These are phyloP conservation scores for Sporisorium iseilematis-ciliati DNA, from an alignment of 1,284 basidiomycete species.

Conservation along the genomic window DNA sequence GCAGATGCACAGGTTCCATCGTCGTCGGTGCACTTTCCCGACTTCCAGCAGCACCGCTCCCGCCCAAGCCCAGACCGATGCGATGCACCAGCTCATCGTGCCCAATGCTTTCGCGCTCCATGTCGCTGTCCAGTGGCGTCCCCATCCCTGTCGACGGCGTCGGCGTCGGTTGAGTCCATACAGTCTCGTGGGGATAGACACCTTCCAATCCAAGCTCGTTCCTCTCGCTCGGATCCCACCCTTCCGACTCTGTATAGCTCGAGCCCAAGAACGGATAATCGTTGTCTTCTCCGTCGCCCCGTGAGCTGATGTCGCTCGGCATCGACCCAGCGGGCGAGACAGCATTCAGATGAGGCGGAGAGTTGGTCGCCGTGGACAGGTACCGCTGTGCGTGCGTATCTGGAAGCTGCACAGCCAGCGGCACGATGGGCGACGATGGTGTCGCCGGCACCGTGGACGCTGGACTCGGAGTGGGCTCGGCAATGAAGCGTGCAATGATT, in stretches of 20 bases:
- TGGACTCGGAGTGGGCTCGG: slow-evolving; percentile 23
- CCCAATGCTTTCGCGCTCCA: slow-evolving; percentile 13
- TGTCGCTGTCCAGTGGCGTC: slow-evolving; percentile 38
- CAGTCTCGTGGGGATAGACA: slow-evolving; percentile 47
- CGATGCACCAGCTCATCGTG: slow-evolving; percentile 28
- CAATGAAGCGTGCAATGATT: slow-evolving; percentile 60
- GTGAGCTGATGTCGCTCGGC: slow-evolving; percentile 52
- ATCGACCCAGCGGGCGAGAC: slow-evolving; percentile 56
- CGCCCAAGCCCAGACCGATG: slow-evolving; percentile 25
- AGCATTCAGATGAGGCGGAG: slow-evolving; percentile 48
- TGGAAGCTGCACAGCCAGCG: slow-evolving; percentile 31
- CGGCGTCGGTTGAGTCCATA: slow-evolving; percentile 42
- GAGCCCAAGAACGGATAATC: slow-evolving; percentile 33
- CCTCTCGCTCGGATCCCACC: slow-evolving; percentile 21
- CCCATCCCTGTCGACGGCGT: slow-evolving; percentile 43
- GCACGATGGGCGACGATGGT: slow-evolving; percentile 9
- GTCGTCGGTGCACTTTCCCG: not conserved
- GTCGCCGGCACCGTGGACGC: slow-evolving; percentile 27
- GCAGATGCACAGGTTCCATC: slow-evolving; percentile 38
- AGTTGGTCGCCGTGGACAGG: slow-evolving; percentile 14
- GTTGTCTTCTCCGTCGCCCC: slow-evolving; percentile 32
- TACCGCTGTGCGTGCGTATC: slow-evolving; percentile 2
- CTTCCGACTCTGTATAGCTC: slow-evolving; percentile 33
- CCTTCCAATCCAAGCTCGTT: slow-evolving; percentile 51
- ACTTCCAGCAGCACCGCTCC: not conserved